A percentile compares a stretch with the other conserved stretches of the same genome.
These are phyloP conservation scores for Scolecobasidium constrictum DNA, from an alignment of 2,329 filamentous ascomycete genomes.

Conservation along the genomic window DNA sequence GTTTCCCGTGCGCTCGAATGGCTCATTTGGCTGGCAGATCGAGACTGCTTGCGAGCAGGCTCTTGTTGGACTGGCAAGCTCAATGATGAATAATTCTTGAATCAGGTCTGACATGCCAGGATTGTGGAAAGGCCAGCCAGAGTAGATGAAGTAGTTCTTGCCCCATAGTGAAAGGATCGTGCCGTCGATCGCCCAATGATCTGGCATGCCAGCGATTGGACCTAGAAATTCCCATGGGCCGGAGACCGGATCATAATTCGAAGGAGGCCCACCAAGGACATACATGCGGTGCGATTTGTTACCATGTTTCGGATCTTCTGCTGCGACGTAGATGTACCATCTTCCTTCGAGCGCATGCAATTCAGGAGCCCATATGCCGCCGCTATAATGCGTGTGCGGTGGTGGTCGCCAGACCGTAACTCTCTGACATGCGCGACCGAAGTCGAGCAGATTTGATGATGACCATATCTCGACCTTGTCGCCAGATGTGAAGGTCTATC, in stretches of 20 bases:
- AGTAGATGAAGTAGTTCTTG: slow-evolving; percentile 32
- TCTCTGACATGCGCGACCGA: background rate
- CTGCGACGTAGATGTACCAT: slow-evolving; percentile 45
- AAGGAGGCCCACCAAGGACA: slow-evolving; percentile 31
- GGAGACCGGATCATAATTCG: slow-evolving; percentile 16
- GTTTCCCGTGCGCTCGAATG: slow-evolving; percentile 29
- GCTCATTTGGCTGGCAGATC: slow-evolving; percentile 28
- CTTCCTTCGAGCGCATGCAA: slow-evolving; percentile 38
- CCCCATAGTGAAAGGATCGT: slow-evolving; percentile 30
- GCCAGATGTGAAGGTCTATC: slow-evolving; percentile 9
- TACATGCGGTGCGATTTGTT: slow-evolving; percentile 36
- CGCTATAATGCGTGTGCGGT: slow-evolving; percentile 30
- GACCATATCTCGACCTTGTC: slow-evolving; percentile 10
- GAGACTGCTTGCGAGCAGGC: slow-evolving; percentile 23
- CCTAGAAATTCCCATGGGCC: slow-evolving; percentile 32
- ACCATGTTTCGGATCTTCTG: slow-evolving; percentile 28
- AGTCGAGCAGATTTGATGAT: slow-evolving; percentile 1
- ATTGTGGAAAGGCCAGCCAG: slow-evolving; percentile 32
- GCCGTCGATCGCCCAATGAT: slow-evolving; percentile 38
- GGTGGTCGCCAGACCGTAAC: slow-evolving; percentile 22
- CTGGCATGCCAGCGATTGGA: slow-evolving; percentile 27
- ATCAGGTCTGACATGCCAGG: slow-evolving; percentile 22
- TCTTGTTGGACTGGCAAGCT: slow-evolving; percentile 24
- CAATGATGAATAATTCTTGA: slow-evolving; percentile 34
- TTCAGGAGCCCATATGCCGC: slow-evolving; percentile 45